Evolutionary conservation across 805 yeast genomes (phyloP).

Genomic region (Wickerhamomyces chambardii): DNA sequence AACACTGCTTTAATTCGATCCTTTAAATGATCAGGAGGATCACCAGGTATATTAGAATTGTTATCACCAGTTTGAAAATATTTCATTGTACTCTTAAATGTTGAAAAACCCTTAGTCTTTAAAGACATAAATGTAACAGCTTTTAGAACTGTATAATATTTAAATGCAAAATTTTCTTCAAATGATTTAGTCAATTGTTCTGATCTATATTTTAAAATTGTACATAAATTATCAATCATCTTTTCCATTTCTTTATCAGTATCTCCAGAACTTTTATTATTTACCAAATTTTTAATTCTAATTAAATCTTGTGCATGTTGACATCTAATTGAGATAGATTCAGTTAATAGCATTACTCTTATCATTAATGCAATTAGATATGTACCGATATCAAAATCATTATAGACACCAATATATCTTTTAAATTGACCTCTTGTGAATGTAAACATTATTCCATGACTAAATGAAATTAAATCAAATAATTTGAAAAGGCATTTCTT

Average conservation of each 20-base stretch:
- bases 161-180: slow-evolving; percentile 6
- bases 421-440: slow-evolving; percentile 5
- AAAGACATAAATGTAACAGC: slow-evolving; percentile 3
- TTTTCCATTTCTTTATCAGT: slow-evolving; percentile 1
- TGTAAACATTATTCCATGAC: slow-evolving; percentile 5
- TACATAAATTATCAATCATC: not conserved
- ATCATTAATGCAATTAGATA: slow-evolving; percentile 3
- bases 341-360: slow-evolving; percentile 1
- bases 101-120: slow-evolving; percentile 5
- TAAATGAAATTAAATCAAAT: not conserved
- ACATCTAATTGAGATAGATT: slow-evolving; percentile 3
- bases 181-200: slow-evolving; percentile 2
- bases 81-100: slow-evolving; percentile 10
- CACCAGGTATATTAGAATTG: not conserved
- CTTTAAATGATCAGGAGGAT: slow-evolving; percentile 1
- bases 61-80: slow-evolving; percentile 9
- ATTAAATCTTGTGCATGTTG: slow-evolving; percentile 11
- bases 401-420: slow-evolving; percentile 1
- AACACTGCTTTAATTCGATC: slow-evolving; percentile 6
- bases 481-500: slow-evolving; percentile 3
- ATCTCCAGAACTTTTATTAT: not conserved
- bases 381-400: slow-evolving; percentile 8
- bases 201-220: not conserved
- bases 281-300: slow-evolving; percentile 1
- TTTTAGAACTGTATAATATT: slow-evolving; percentile 8